These are phyloP conservation scores for Stachybotrys chartarum DNA, from an alignment of 2,329 filamentous ascomycete species.

Conservation along the genomic window DNA sequence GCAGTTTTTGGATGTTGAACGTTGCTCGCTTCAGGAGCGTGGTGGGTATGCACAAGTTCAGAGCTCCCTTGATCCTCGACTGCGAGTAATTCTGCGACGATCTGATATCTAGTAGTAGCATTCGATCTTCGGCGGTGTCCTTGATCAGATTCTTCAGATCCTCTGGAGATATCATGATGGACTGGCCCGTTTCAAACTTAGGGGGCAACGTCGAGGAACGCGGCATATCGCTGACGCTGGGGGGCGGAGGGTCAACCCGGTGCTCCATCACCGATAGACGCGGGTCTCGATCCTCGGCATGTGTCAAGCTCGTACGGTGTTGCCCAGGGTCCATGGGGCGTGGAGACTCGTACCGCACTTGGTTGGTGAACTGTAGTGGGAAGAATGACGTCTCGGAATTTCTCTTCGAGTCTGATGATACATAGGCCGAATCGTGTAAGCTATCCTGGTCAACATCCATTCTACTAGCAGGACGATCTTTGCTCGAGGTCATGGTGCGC, in stretches of 20 bases:
- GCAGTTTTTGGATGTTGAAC: conserved; percentile 81
- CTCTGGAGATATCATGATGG: conserved; percentile 44
- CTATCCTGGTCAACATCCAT: conserved; percentile 41
- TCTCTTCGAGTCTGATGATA: conserved; percentile 46
- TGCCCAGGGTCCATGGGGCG: conserved; percentile 19
- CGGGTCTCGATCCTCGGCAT: conserved; percentile 43
- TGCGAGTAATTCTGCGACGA: conserved; percentile 76
- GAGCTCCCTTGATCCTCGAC: conserved; percentile 68
- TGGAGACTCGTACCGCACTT: conserved; percentile 35
- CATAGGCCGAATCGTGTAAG: conserved; percentile 45
- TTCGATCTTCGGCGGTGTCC: conserved; percentile 24
- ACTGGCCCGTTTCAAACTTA: conserved; percentile 36
- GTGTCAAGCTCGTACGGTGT: conserved; percentile 24
- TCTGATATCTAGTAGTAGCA: conserved; percentile 77
- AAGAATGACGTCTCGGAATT: conserved; percentile 42
- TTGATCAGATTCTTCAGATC: conserved; percentile 52
- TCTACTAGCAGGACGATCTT: conserved; percentile 13
- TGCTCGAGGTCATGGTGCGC: conserved; percentile 13
- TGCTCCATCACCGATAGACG: conserved; percentile 47
- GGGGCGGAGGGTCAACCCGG: conserved; percentile 31
- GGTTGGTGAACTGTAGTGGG: conserved; percentile 28
- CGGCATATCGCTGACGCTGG: conserved; percentile 12
- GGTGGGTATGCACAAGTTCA: conserved; percentile 93
- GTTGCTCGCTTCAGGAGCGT: conserved; percentile 86
- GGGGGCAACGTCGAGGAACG: conserved; percentile 47